Evolutionary conservation across 2,329 filamentous ascomycete species (phyloP).

Genomic region (Diplodia mutila): DNA sequence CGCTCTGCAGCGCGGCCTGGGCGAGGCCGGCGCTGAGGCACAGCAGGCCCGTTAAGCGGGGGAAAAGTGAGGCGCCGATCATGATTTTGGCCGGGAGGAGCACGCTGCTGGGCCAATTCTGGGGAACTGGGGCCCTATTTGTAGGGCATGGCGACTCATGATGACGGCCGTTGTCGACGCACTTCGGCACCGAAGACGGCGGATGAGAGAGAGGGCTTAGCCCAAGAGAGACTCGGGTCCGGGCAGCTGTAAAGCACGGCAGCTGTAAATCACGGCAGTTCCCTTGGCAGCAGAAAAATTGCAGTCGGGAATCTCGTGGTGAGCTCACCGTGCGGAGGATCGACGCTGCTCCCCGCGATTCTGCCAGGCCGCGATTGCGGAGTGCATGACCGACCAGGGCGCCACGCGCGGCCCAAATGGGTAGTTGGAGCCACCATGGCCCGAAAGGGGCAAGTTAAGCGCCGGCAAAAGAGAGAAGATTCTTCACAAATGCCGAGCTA

Average conservation of each 20-base stretch:
- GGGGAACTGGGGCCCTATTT: background rate
- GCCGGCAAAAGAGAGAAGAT: background rate
- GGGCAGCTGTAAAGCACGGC: background rate
- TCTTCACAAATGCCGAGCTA: background rate
- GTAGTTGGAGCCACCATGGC: background rate
- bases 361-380: too few relatives aligned
- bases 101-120: background rate
- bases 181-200: background rate
- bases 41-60: constrained; percentile 5
- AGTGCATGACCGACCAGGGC: constrained; percentile 1
- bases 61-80: background rate
- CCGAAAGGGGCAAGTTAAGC: background rate
- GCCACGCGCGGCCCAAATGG: background rate
- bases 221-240: background rate
- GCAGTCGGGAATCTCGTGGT: background rate
- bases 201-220: background rate
- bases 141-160: background rate
- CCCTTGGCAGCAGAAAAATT: background rate
- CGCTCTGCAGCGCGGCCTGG: background rate
- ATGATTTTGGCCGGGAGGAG: background rate
- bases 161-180: background rate
- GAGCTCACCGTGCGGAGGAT: constrained; percentile 22
- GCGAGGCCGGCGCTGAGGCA: constrained; percentile 5
- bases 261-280: background rate
- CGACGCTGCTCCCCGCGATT: constrained; percentile 11